Conservation (phyloP, 768 basidiomycete genomes). For the Suillus clintonianus region DNA sequence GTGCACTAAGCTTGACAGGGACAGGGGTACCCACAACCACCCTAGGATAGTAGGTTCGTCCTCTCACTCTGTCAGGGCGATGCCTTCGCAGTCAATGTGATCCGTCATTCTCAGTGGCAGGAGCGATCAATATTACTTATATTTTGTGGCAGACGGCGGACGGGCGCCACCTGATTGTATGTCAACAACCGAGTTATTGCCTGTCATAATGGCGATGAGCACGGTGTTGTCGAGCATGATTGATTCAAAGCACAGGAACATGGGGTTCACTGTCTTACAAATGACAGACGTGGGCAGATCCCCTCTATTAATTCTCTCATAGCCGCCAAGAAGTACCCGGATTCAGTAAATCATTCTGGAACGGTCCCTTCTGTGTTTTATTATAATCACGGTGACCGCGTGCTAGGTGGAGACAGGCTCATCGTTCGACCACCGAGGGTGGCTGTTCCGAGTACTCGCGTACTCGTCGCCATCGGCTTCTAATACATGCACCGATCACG, state of each 20-base stretch:
- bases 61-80: neutral
- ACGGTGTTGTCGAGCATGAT: neutral
- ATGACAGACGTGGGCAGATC: constrained; percentile 8
- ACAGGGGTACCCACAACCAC: neutral
- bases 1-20: neutral
- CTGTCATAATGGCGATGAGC: neutral
- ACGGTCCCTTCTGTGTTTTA: neutral
- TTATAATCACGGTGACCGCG: neutral
- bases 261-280: neutral
- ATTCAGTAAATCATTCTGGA: neutral
- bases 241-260: neutral
- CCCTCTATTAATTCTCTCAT: neutral
- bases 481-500: neutral
- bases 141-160: neutral
- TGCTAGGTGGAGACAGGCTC: neutral
- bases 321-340: neutral
- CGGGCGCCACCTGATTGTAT: no score
- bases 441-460: neutral
- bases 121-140: neutral
- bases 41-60: neutral
- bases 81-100: neutral
- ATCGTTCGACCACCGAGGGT: neutral
- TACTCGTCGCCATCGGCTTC: neutral
- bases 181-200: no score
- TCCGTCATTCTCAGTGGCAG: neutral